A percentile compares a stretch with the other conserved stretches of the same genome.
phyloP scores from a whole-genome alignment of 768 basidiomycete species.

The Tephrocybe sp. region DNA sequence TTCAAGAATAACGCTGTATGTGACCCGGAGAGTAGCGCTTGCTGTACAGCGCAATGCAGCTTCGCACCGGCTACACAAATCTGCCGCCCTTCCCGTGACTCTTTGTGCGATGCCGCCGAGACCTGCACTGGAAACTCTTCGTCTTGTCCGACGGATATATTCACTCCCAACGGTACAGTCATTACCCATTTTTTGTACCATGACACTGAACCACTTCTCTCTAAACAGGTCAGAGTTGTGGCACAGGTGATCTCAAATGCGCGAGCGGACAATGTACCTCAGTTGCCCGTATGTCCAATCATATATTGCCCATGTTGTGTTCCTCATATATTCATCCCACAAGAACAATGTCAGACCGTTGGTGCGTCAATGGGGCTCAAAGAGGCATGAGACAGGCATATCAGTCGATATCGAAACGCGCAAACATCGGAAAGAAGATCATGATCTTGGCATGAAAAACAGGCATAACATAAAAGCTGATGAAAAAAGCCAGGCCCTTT shows the following conservation, averaged over 20 bases:
- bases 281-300: constrained; percentile 41
- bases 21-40: constrained; percentile 72
- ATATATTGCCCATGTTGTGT: constrained; percentile 1
- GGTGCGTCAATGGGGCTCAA: constrained; percentile 70
- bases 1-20: constrained; percentile 71
- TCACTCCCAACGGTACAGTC: constrained; percentile 56
- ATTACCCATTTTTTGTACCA: background rate
- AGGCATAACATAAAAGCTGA: too few species aligned
- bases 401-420: background rate
- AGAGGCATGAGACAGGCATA: constrained; percentile 28
- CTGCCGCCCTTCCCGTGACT: constrained; percentile 68
- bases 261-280: constrained; percentile 82
- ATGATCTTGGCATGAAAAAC: background rate
- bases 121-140: constrained; percentile 74
- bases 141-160: constrained; percentile 64
- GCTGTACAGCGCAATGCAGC: constrained; percentile 68
- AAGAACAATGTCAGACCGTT: constrained; percentile 76
- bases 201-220: constrained; percentile 8
- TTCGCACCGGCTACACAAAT: constrained; percentile 68
- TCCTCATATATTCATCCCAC: too few species aligned
- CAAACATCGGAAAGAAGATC: background rate
- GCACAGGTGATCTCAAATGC: constrained; percentile 60
- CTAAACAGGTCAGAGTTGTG: constrained; percentile 60
- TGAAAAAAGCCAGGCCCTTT: background rate
- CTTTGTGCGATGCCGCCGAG: constrained; percentile 67